phyloP scores from a whole-genome alignment of 441 rosid genomes.

The Mallotus repandus region DNA sequence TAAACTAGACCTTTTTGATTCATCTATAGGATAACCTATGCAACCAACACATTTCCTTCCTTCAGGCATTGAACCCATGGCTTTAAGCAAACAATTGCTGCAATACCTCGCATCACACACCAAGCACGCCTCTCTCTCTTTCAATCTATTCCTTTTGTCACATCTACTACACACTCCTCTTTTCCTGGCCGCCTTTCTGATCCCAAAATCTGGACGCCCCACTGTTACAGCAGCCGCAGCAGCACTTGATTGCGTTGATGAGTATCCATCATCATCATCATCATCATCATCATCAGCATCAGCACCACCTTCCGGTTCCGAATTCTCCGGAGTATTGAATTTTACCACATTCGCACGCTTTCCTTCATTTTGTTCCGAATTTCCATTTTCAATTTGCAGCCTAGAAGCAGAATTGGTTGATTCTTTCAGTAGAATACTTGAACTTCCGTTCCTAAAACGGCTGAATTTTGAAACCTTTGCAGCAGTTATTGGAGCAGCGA shows the following conservation, averaged over 20 bases:
- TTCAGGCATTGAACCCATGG: conserved; percentile 73
- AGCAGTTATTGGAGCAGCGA: conserved; percentile 23
- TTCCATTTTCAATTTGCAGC: background rate
- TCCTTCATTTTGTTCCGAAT: conserved; percentile 5
- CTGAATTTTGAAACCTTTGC: conserved; percentile 26
- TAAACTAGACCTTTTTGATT: conserved; percentile 37
- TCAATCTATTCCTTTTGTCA: conserved; percentile 39
- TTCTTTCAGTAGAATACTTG: background rate
- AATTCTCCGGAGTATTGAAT: conserved; percentile 36
- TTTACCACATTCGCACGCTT: conserved; percentile 36
- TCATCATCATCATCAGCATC: conserved; percentile 13
- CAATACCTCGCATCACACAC: conserved; percentile 56
- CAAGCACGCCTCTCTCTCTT: conserved; percentile 46
- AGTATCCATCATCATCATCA: conserved; percentile 30
- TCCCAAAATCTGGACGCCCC: background rate
- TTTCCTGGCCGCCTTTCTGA: conserved; percentile 21
- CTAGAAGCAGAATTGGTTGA: no score
- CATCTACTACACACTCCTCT: conserved; percentile 46
- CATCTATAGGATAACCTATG: conserved; percentile 47
- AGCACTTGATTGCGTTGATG: conserved; percentile 16
- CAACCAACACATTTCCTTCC: conserved; percentile 63
- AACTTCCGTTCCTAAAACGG: conserved; percentile 21
- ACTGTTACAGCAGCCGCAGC: background rate
- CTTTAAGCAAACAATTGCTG: conserved; percentile 48
- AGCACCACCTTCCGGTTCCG: conserved; percentile 19